phyloP scores from a whole-genome alignment of 2,329 filamentous ascomycete genomes.

The Corinectria fuckeliana region DNA sequence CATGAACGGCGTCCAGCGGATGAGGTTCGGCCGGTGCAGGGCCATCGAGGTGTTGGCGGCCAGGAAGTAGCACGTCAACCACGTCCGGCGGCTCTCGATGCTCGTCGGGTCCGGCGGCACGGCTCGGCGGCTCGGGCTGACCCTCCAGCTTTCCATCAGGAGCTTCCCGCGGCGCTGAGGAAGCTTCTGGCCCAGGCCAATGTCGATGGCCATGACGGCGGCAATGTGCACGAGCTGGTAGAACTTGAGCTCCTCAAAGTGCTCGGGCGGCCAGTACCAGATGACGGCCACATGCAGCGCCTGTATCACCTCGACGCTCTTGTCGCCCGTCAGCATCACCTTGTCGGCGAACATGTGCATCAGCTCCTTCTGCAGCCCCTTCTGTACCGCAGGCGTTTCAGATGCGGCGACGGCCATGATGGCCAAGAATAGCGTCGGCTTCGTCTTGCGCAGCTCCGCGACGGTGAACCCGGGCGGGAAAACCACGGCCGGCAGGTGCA shows the following conservation, averaged over 20 bases:
- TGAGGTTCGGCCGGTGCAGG: conserved; percentile 64
- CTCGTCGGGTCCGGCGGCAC: conserved; percentile 58
- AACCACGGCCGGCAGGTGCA: conserved; percentile 67
- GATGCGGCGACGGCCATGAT: conserved; percentile 71
- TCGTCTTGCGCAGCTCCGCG: conserved; percentile 61
- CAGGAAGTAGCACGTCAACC: conserved; percentile 66
- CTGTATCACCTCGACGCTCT: conserved; percentile 84
- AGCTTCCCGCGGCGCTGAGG: conserved; percentile 28
- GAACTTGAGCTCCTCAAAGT: conserved; percentile 87
- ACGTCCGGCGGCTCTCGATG: conserved; percentile 62
- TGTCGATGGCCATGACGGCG: conserved; percentile 81
- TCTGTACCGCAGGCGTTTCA: conserved; percentile 63
- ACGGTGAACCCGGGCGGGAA: conserved; percentile 62
- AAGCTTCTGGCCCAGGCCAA: conserved; percentile 69
- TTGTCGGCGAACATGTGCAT: conserved; percentile 77
- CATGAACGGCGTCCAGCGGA: conserved; percentile 67
- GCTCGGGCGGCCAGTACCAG: conserved; percentile 85
- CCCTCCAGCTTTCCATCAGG: conserved; percentile 44
- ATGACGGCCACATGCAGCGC: conserved; percentile 76
- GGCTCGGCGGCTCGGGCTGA: conserved; percentile 50
- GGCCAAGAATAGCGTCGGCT: conserved; percentile 73
- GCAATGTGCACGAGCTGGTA: conserved; percentile 86
- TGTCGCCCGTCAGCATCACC: conserved; percentile 77
- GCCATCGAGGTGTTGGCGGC: conserved; percentile 67
- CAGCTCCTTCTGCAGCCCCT: conserved; percentile 69